Base-by-base conservation (phyloP, 2,329 filamentous ascomycete genomes). In the Ascochyta rabiei region DNA sequence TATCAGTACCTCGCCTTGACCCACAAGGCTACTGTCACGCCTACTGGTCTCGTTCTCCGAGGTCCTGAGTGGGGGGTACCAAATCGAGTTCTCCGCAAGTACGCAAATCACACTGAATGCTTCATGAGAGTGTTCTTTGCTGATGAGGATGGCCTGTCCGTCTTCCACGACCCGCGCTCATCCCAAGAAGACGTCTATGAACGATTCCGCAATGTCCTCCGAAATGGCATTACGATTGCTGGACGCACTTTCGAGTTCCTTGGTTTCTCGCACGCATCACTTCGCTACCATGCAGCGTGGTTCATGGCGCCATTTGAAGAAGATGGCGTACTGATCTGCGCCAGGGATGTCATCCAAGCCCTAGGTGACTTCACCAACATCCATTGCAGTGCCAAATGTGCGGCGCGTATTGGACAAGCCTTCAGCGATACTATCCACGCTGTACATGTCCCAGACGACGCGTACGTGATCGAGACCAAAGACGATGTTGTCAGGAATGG, bases 341-440 rank as follows among this genome's bases (percentile, higher is more conserved):
- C 65, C 3, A 44, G 52, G 0, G 89, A 93, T 61, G 93, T 74
- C 9, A 73, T 74, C 16, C 38, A 48, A 31, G 51, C 66, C 16
- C 42, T 74, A 15, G 71, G 71, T 9, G 62, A 73, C 41, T 73
- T 86, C 64, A 72, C 67, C 1, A 53, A 72, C n/a, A 83, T 87
- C 40, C 71, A 74, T 4, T 82, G 76, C 31, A 82, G 82, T 2
- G 82, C 84, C 0, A 85, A 83, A 56, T 85, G 83, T 61, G 84
- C 84, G 7, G 84, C 84, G 4, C 74, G 84, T 21, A 85, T 86
- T 52, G 84, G 84, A 0, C 84, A 86, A 62, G 88, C 89, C 0
- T 96, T 96, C 62, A 91, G 90, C 0, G 90, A 96, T 61, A 96
- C 90, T 0, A 84, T 88, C 0, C 86, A 82, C 26, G 84, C 88